phyloP scores from a whole-genome alignment of 176 grass and related monocot genomes.

The Ensete glaucum region DNA sequence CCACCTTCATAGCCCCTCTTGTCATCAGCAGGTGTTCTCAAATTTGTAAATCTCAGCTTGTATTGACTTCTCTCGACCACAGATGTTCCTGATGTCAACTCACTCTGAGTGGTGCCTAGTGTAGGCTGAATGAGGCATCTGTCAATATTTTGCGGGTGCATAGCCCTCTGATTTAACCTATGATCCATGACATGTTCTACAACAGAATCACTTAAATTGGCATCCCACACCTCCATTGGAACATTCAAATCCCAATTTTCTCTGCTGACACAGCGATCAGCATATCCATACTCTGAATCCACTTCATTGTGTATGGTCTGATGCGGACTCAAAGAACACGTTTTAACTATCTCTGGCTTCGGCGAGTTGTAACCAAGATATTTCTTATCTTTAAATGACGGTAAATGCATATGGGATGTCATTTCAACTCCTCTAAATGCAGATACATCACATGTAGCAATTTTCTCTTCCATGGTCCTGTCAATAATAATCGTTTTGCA shows the following conservation, averaged over 20 bases:
- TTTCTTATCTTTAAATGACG: neutral
- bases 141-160: conserved; percentile 5
- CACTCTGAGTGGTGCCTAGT: neutral
- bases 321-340: neutral
- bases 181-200: conserved; percentile 1
- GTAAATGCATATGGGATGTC: neutral
- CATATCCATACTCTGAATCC: conserved; percentile 12
- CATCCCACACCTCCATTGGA: conserved; percentile 28
- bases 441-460: neutral
- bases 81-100: neutral
- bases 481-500: neutral
- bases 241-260: conserved; percentile 35
- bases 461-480: neutral
- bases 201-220: conserved; percentile 11
- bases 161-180: neutral
- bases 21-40: conserved; percentile 4
- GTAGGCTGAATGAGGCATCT: conserved; percentile 7
- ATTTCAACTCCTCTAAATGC: neutral
- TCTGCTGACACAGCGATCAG: conserved; percentile 12
- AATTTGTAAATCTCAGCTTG: conserved; percentile 5
- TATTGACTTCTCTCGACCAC: neutral
- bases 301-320: conserved; percentile 8
- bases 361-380: neutral
- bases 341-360: neutral
- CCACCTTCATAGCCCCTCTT: conserved; percentile 14